These are phyloP conservation scores for Nadsonia commutata DNA, from an alignment of 1,139 yeast species.

Conservation along the genomic window DNA sequence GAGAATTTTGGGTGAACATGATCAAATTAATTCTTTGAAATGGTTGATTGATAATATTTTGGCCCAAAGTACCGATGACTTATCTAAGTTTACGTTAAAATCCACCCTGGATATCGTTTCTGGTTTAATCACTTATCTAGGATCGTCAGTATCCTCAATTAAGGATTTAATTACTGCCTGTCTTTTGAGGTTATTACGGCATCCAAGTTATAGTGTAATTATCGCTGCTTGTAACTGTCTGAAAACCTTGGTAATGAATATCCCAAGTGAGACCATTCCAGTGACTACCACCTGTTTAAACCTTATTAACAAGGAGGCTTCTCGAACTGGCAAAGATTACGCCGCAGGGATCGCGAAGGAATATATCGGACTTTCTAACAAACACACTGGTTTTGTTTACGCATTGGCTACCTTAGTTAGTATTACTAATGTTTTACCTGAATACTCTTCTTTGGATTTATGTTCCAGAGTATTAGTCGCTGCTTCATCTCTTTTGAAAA, in stretches of 20 bases:
- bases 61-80: slow-evolving; percentile 15
- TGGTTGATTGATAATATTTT: slow-evolving; percentile 17
- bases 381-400: slow-evolving; percentile 19
- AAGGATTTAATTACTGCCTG: slow-evolving; percentile 14
- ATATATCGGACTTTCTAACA: slow-evolving; percentile 10
- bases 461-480: slow-evolving; percentile 21
- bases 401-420: slow-evolving; percentile 17
- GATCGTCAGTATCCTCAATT: slow-evolving; percentile 20
- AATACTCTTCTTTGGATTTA: slow-evolving; percentile 21
- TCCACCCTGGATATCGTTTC: slow-evolving; percentile 17
- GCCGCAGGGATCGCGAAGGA: too few species aligned
- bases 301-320: slow-evolving; percentile 16
- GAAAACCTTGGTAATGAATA: slow-evolving; percentile 11
- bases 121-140: slow-evolving; percentile 17
- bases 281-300: slow-evolving; percentile 15
- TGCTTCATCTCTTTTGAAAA: slow-evolving; percentile 21
- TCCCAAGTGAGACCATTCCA: slow-evolving; percentile 18
- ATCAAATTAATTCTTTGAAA: slow-evolving; percentile 19
- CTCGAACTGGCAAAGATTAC: slow-evolving; percentile 13
- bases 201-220: slow-evolving; percentile 2
- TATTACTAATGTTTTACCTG: slow-evolving; percentile 18
- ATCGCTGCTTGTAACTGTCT: slow-evolving; percentile 12
- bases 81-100: slow-evolving; percentile 15
- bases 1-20: slow-evolving; percentile 21
- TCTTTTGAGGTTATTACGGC: slow-evolving; percentile 12